Evolutionary conservation across 176 grass and related monocot genomes (phyloP).

Genomic region (Carex parvula): DNA sequence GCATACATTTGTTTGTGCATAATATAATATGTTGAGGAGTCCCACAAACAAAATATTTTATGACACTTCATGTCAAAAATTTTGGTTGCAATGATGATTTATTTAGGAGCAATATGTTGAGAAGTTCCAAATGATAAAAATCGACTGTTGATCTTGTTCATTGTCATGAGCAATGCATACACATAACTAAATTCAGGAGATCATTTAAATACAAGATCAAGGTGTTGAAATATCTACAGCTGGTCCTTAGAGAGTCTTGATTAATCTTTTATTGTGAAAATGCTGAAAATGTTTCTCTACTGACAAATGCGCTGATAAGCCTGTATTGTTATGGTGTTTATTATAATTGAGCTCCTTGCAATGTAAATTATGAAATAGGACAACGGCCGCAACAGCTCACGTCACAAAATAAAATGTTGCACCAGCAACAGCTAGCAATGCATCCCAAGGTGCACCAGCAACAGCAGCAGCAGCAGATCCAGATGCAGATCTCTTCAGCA

Average conservation of each 20-base stretch:
- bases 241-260: background rate
- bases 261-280: background rate
- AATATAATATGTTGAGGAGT: background rate
- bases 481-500: slow-evolving; percentile 67
- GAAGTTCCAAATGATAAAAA: background rate
- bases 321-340: background rate
- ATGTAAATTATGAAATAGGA: slow-evolving; percentile 38
- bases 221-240: too few relatives aligned
- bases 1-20: background rate
- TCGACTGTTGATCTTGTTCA: background rate
- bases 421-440: slow-evolving; percentile 57
- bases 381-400: slow-evolving; percentile 44
- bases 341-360: slow-evolving; percentile 7
- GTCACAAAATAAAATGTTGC: slow-evolving; percentile 60
- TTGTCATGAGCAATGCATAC: background rate
- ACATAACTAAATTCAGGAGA: too few relatives aligned
- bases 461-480: slow-evolving; percentile 65
- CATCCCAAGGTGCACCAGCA: slow-evolving; percentile 74
- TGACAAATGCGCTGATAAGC: background rate
- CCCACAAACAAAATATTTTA: background rate
- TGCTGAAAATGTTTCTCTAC: background rate
- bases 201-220: background rate
- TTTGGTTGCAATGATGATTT: background rate
- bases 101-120: background rate
- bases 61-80: background rate